These are phyloP conservation scores for Spergularia marina DNA, from an alignment of 148 eudicot genomes.

Conservation along the genomic window DNA sequence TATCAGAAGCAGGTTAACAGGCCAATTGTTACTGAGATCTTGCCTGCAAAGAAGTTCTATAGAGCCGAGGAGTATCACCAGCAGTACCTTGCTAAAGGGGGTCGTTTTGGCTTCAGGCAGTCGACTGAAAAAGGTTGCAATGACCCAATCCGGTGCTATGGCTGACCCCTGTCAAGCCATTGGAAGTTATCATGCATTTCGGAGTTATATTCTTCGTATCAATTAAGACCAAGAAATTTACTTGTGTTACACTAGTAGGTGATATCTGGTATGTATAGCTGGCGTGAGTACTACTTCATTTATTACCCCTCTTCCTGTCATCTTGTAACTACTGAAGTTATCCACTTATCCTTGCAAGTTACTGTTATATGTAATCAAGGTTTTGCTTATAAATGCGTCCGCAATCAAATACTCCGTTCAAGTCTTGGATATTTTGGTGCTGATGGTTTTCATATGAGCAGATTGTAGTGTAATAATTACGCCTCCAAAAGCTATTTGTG, in stretches of 20 bases:
- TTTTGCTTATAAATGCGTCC: no score
- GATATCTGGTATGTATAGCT: constrained; percentile 6
- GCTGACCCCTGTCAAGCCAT: constrained; percentile 34
- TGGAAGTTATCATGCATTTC: background rate
- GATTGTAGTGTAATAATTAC: no score
- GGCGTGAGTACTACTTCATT: background rate
- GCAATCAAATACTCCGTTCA: no score
- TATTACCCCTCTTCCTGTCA: constrained; percentile 1
- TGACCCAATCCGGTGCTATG: constrained; percentile 85
- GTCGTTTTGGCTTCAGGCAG: constrained; percentile 67
- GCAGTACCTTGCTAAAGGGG: constrained; percentile 87
- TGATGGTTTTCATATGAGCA: no score
- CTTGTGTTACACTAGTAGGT: background rate
- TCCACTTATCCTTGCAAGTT: background rate
- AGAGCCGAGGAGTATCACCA: constrained; percentile 85
- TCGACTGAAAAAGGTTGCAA: constrained; percentile 83
- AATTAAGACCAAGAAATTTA: background rate
- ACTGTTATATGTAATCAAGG: background rate
- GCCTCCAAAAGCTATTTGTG: no score
- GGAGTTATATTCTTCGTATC: background rate
- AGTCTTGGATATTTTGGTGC: no score
- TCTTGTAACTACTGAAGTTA: constrained; percentile 13
- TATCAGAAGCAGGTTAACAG: constrained; percentile 61
- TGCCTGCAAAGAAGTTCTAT: constrained; percentile 82
- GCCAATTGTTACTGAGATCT: constrained; percentile 68